Evolutionary conservation across 2,329 filamentous ascomycete species (phyloP).

Genomic region (Madurella fahalii): DNA sequence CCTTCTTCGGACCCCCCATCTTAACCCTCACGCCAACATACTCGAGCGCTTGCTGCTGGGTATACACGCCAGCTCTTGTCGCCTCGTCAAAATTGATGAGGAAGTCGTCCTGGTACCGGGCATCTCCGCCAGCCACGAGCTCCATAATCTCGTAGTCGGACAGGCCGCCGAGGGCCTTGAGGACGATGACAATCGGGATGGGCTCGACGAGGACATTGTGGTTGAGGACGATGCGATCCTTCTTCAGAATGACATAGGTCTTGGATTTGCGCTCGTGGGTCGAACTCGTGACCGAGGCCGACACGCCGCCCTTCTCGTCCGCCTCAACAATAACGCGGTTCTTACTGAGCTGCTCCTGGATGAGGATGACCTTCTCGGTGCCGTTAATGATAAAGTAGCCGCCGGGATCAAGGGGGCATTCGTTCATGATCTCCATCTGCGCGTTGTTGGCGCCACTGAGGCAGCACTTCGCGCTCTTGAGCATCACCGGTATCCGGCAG

Average conservation of each 20-base stretch:
- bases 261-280: conserved; percentile 98
- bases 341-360: conserved; percentile 98
- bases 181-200: conserved; percentile 87
- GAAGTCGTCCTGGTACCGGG: conserved; percentile 89
- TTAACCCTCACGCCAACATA: conserved; percentile 85
- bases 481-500: conserved; percentile 92
- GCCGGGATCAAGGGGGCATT: conserved; percentile 92
- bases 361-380: conserved; percentile 96
- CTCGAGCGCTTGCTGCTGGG: conserved; percentile 92
- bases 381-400: conserved; percentile 98
- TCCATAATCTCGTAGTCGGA: conserved; percentile 94
- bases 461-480: conserved; percentile 90
- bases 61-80: conserved; percentile 76
- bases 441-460: conserved; percentile 77
- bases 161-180: conserved; percentile 90
- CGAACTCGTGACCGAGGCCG: conserved; percentile 94
- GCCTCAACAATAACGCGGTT: conserved; percentile 97
- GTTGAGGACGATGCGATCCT: conserved; percentile 81
- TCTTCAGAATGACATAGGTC: conserved; percentile 91
- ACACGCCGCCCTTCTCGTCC: conserved; percentile 82
- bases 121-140: conserved; percentile 83
- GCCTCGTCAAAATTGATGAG: conserved; percentile 93
- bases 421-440: conserved; percentile 88
- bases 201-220: conserved; percentile 93
- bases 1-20: conserved; percentile 65